These are phyloP conservation scores for Lachnellula suecica DNA, from an alignment of 2,329 filamentous ascomycete species.

Conservation along the genomic window DNA sequence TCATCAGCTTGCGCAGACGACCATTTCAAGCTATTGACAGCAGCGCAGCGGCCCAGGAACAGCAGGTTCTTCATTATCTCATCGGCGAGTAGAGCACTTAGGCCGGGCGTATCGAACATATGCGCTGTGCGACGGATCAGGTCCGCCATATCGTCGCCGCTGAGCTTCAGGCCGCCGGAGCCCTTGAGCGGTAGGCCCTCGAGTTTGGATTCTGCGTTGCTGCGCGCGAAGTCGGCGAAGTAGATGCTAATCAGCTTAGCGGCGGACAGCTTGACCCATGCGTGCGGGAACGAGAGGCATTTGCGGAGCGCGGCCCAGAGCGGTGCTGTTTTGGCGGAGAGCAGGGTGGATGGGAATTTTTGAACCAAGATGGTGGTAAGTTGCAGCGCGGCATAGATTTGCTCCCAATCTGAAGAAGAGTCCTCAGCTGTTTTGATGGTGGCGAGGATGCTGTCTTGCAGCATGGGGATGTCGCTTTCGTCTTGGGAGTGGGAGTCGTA, in stretches of 20 bases:
- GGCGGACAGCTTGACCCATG: constrained; percentile 74
- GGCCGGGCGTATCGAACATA: constrained; percentile 59
- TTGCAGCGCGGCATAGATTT: constrained; percentile 72
- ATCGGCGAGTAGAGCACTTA: constrained; percentile 73
- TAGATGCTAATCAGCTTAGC: constrained; percentile 74
- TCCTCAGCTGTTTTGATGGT: constrained; percentile 53
- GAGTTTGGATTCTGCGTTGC: constrained; percentile 53
- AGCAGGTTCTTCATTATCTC: constrained; percentile 80
- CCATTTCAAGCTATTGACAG: constrained; percentile 54
- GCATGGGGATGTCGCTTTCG: constrained; percentile 54
- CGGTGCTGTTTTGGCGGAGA: constrained; percentile 57
- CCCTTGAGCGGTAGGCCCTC: constrained; percentile 62
- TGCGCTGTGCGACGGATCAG: constrained; percentile 50
- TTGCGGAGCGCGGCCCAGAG: constrained; percentile 71
- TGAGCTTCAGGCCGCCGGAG: constrained; percentile 68
- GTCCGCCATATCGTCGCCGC: constrained; percentile 61
- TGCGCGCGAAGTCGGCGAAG: constrained; percentile 74
- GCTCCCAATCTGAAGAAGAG: constrained; percentile 62
- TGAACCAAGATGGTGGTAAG: constrained; percentile 67
- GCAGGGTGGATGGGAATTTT: constrained; percentile 60
- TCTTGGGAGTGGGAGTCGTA: constrained; percentile 65
- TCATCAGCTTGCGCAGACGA: constrained; percentile 42
- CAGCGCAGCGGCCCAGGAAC: constrained; percentile 71
- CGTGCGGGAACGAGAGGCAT: constrained; percentile 70
- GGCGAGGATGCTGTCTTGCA: constrained; percentile 53